phyloP scores from a whole-genome alignment of 768 basidiomycete species.

The Suillus tomentosus region DNA sequence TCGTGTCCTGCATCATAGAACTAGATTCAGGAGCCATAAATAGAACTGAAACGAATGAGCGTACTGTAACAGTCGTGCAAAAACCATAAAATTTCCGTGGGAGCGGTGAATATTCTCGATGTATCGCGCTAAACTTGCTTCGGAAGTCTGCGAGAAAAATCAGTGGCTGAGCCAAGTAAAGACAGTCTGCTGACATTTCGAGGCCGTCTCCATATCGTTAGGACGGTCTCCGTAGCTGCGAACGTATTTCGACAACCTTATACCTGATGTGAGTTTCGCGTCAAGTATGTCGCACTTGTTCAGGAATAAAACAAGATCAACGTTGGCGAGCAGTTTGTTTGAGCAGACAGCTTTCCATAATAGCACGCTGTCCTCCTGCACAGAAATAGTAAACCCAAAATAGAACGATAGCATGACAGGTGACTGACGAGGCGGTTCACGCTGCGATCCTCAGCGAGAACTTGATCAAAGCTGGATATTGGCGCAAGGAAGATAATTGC shows the following conservation, averaged over 20 bases:
- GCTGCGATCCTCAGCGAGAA: conserved; percentile 50
- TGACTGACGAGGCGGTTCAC: conserved; percentile 50
- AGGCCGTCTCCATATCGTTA: conserved; percentile 69
- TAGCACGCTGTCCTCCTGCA: conserved; percentile 73
- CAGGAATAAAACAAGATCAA: conserved; percentile 77
- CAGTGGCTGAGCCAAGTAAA: neutral
- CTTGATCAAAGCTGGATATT: conserved; percentile 59
- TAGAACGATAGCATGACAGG: neutral
- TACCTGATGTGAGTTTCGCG: conserved; percentile 63
- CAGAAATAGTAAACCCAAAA: neutral
- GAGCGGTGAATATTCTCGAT: conserved; percentile 71
- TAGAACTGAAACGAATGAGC: conserved; percentile 17
- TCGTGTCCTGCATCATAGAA: conserved; percentile 51
- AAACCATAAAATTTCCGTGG: conserved; percentile 80
- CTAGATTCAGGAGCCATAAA: conserved; percentile 3
- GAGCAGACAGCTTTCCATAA: conserved; percentile 75
- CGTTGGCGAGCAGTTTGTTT: conserved; percentile 68
- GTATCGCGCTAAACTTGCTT: conserved; percentile 74
- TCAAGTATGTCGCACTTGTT: conserved; percentile 82
- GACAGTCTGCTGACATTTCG: conserved; percentile 53
- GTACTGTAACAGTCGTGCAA: conserved; percentile 73
- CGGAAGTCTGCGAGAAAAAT: conserved; percentile 52
- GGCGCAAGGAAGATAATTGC: conserved; percentile 64
- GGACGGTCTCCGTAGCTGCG: conserved; percentile 68
- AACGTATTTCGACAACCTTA: conserved; percentile 66